Conservation (phyloP, 805 yeast genomes). For the Middelhovenomyces tepae region DNA sequence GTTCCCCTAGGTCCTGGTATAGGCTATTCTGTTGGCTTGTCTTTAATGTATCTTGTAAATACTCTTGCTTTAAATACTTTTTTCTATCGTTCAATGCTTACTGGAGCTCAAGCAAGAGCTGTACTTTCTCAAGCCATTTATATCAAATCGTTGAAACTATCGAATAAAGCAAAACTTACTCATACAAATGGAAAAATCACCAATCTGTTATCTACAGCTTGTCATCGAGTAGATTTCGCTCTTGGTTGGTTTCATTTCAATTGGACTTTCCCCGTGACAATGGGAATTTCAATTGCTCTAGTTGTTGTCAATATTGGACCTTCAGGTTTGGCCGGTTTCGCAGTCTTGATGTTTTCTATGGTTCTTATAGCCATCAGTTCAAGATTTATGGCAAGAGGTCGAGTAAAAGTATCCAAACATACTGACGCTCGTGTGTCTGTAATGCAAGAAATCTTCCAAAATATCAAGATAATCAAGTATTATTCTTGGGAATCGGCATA, state of each 20-base stretch:
- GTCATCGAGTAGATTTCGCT: slow-evolving; percentile 72
- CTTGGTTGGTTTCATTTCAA: slow-evolving; percentile 59
- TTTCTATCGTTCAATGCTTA: slow-evolving; percentile 49
- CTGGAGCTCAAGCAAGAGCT: slow-evolving; percentile 66
- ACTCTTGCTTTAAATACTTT: slow-evolving; percentile 51
- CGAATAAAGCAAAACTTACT: slow-evolving; percentile 46
- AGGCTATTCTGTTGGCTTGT: slow-evolving; percentile 68
- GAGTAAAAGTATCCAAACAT: slow-evolving; percentile 48
- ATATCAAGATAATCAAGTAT: slow-evolving; percentile 74
- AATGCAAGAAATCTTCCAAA: slow-evolving; percentile 69
- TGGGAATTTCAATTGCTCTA: slow-evolving; percentile 54
- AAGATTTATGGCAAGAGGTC: slow-evolving; percentile 41
- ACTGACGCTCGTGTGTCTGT: slow-evolving; percentile 72
- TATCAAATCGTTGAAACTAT: slow-evolving; percentile 56
- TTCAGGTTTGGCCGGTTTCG: slow-evolving; percentile 62
- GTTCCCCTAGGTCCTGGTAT: slow-evolving; percentile 66
- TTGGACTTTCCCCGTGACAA: slow-evolving; percentile 53
- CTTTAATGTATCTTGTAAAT: slow-evolving; percentile 41
- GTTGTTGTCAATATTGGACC: slow-evolving; percentile 64
- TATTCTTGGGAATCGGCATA: slow-evolving; percentile 91
- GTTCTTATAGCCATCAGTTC: slow-evolving; percentile 39
- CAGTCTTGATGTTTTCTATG: slow-evolving; percentile 34
- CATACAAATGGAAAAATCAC: slow-evolving; percentile 67
- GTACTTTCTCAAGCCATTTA: slow-evolving; percentile 62
- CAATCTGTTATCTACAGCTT: slow-evolving; percentile 71